Percentiles rank a stretch among this genome's conserved stretches.
phyloP scores from a whole-genome alignment of 78 protist species.

The Dictyostelium brefeldianum region DNA sequence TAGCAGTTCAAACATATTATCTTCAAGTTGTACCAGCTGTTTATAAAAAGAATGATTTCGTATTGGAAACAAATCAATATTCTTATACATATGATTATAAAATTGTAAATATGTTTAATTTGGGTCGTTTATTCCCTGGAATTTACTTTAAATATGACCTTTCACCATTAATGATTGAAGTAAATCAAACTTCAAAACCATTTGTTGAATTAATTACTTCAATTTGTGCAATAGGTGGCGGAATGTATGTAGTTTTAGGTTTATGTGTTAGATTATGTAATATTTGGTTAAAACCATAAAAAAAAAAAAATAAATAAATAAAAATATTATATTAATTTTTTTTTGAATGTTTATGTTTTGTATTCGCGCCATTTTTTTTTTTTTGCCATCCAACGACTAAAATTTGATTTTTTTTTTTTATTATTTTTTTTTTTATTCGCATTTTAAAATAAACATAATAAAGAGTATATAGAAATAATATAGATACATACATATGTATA shows the following conservation, averaged over 20 bases:
- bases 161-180: slow-evolving; percentile 70
- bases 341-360: not conserved
- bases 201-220: slow-evolving; percentile 49
- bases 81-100: slow-evolving; percentile 33
- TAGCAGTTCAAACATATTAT: slow-evolving; percentile 57
- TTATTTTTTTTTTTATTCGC: not conserved
- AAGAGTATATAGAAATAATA: not conserved
- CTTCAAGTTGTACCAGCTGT: slow-evolving; percentile 70
- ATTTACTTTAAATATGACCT: slow-evolving; percentile 70
- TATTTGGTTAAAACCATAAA: not conserved
- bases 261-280: not conserved
- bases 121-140: slow-evolving; percentile 20
- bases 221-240: slow-evolving; percentile 77
- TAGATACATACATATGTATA: not conserved
- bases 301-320: not conserved
- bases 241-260: slow-evolving; percentile 77
- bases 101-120: not conserved
- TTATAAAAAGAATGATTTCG: slow-evolving; percentile 48
- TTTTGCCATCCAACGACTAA: no score
- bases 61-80: slow-evolving; percentile 67
- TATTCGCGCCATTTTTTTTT: no score
- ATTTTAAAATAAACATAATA: not conserved
- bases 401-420: not conserved
- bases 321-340: not conserved
- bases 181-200: slow-evolving; percentile 75